Evolutionary conservation across 768 basidiomycete genomes (phyloP).

Genomic region (Mycena rosella): DNA sequence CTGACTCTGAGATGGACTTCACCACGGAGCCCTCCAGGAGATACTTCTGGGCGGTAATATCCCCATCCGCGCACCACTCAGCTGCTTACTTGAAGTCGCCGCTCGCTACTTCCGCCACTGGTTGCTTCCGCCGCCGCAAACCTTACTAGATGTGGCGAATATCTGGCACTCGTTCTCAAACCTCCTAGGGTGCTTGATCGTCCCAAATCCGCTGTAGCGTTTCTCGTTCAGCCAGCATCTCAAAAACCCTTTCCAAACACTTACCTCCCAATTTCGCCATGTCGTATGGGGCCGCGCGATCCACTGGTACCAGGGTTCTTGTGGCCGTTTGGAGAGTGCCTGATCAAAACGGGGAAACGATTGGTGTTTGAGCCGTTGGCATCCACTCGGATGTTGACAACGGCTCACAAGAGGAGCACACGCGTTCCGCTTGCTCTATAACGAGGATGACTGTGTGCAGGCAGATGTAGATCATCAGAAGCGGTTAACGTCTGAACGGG

Average conservation of each 20-base stretch:
- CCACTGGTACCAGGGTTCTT: not conserved
- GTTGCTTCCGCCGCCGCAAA: not conserved
- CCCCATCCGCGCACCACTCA: not conserved
- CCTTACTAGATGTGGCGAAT: not conserved
- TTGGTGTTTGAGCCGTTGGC: not conserved
- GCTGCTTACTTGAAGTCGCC: not conserved
- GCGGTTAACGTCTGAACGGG: not conserved
- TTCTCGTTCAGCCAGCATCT: not conserved
- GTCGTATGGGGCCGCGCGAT: not conserved
- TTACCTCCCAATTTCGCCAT: slow-evolving; percentile 13
- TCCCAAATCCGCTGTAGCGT: not conserved
- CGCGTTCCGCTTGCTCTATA: no score
- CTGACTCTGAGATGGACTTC: no score
- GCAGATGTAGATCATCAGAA: no score
- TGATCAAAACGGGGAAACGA: not conserved
- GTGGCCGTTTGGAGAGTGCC: slow-evolving; percentile 12
- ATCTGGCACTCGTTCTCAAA: not conserved
- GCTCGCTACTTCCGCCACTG: not conserved
- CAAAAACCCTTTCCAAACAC: not conserved
- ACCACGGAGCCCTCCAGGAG: no score
- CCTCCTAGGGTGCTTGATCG: not conserved
- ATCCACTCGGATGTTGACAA: no score
- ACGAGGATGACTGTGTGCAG: no score
- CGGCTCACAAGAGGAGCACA: not conserved
- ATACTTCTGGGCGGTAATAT: slow-evolving; percentile 1